Evolutionary conservation across 1,284 basidiomycete genomes (phyloP), one percentile per base, ranked within the genome.

Genomic region (Ustilago shanxiensis): DNA sequence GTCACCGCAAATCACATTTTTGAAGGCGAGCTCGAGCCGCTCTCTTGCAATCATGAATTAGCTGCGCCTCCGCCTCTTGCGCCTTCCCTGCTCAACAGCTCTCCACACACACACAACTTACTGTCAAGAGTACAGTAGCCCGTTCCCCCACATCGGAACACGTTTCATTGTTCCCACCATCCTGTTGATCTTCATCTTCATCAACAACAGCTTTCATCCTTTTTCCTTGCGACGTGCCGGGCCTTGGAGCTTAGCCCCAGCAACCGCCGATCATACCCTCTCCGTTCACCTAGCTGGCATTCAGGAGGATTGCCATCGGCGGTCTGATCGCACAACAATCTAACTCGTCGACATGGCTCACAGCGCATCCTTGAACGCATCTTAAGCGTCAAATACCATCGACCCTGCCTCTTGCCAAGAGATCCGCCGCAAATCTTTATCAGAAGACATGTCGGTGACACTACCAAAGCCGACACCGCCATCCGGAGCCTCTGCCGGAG

Each of bases 401-500:
- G 35, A 37, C 35, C 14, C 51, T 35, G 47, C 26, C 24, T 26
- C 5, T n/a, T 14, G 24, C 47, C 22, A n/a, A 49, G 9, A 2
- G 47, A 26, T n/a, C n/a, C 20, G 20, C 11, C n/a, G 31, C 50
- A 33, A 0, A 5, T 33, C 14, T 22, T 24, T 39, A 49, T 39
- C 24, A 44, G n/a, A 44, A 44, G 41, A n/a, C 29, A 66, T 71
- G 68, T 56, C 59, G 51, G 35, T 47, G 14, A 20, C 41, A 33
- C 4, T 44, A 44, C 44, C 59, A 33, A 20, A 31, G 0, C 20
- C 59, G 37, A 26, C 37, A 1, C 20, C 56, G 20, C 53, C 56
- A n/a, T 24, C 35, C 8, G 29, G 20, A 20, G 37, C n/a, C 14
- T 14, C 49, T 11, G 44, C 60, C 16, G 11, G 14, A 2, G 1